A percentile compares a stretch with the other conserved stretches of the same genome.
phyloP scores from a whole-genome alignment of 2,329 filamentous ascomycete species.

The Leptographium lundbergii region DNA sequence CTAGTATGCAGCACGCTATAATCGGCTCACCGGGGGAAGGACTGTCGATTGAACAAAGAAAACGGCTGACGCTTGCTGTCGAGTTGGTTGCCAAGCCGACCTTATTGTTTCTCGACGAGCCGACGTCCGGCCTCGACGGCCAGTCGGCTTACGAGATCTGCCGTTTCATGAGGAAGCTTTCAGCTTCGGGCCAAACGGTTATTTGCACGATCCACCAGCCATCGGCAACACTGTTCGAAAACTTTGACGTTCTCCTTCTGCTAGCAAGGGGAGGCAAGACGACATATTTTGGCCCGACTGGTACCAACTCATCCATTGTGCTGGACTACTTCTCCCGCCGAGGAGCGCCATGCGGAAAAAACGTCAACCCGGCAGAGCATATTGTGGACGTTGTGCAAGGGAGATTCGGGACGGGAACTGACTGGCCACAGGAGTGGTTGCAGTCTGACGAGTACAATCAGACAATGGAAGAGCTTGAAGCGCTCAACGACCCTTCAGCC shows the following conservation, averaged over 20 bases:
- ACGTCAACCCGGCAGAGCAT: constrained; percentile 1
- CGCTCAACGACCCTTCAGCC: neutral
- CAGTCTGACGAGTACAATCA: constrained; percentile 41
- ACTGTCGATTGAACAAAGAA: constrained; percentile 56
- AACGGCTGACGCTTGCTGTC: constrained; percentile 79
- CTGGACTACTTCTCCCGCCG: neutral
- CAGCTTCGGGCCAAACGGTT: constrained; percentile 7
- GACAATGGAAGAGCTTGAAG: constrained; percentile 14
- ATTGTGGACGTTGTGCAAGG: neutral
- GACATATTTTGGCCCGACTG: neutral
- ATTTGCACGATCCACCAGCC: constrained; percentile 5
- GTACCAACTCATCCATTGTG: neutral
- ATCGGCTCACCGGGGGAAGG: constrained; percentile 85
- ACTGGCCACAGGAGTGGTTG: constrained; percentile 31
- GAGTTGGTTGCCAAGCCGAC: constrained; percentile 86
- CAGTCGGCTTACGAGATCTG: constrained; percentile 90
- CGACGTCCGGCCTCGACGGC: constrained; percentile 83
- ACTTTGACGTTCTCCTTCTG: neutral
- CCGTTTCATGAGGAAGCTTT: constrained; percentile 43
- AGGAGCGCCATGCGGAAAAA: neutral
- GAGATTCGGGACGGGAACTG: neutral
- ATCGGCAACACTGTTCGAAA: neutral
- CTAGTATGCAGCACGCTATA: constrained; percentile 76
- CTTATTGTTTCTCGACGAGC: constrained; percentile 85
- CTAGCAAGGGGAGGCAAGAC: neutral